Base-by-base conservation (phyloP, 2,329 filamentous ascomycete genomes). In the Aphanocladium album region DNA sequence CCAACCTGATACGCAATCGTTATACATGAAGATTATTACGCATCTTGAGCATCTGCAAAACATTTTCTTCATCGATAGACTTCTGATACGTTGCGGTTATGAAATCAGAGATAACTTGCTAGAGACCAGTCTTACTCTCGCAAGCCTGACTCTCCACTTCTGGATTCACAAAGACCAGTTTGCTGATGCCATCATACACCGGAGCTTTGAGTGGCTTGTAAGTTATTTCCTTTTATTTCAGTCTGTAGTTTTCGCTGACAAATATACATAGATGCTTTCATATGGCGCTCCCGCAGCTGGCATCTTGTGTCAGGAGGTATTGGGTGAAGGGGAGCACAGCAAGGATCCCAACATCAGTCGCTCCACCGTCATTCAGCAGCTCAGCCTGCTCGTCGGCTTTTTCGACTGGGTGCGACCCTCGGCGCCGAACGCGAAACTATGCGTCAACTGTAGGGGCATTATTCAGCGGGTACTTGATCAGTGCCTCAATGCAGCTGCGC, bases 31-130 rank as follows among this genome's bases (percentile, higher is more conserved):
- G 2, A 74, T 82, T 16, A 67, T 85, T 1, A 69, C 82, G 1
- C 74, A 75, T 2, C 73, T 84, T 2, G 76, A 80, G 23, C 78
- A 83, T 50, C 69, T 85, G 0, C 80, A 85, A 46, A 86, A 85
- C 43, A 72, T 83, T 2, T 86, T 88, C 61, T 77, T 87, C 11
- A 72, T 86, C 6, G 81, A 87, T 60, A 75, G 85, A 17, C 75
- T 86, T 0, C 70, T 87, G 9, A 73, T 81, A 23, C 82, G 80
- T 19, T 69, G 71, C 2, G 73, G 75, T 0, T 69, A 74, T 14
- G 64, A 70, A 0, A 72, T 74, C 9, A 70, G 74, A 9, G 74
- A 74, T 0, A 71, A 77, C 16, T 69, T 81, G 11, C 67, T 82
- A 7, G 68, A 74, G 1, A 73, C 77, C 23, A 80, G 79, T 45